A percentile compares a stretch with the other conserved stretches of the same genome.
Evolutionary conservation across 129 eudicot genomes (phyloP).

Genomic region (Flaveria sonorensis): DNA sequence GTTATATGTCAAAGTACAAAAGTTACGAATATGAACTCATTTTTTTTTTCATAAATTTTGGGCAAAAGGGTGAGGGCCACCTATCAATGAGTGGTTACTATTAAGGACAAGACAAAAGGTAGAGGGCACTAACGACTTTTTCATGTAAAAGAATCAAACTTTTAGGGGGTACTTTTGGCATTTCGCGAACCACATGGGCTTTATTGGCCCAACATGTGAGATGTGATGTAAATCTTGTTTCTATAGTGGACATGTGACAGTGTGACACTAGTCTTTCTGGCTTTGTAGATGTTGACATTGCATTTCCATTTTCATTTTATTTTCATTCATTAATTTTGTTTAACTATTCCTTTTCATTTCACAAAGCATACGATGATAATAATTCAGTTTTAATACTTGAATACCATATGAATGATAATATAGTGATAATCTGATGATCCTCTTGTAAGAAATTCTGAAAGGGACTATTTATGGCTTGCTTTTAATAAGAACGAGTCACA

Average conservation of each 20-base stretch:
- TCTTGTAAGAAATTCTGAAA: too few species aligned
- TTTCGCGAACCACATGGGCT: conserved; percentile 28
- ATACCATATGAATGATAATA: too few species aligned
- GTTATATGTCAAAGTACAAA: too few species aligned
- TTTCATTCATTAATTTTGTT: not conserved
- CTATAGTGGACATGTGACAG: conserved; percentile 22
- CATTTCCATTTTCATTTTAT: not conserved
- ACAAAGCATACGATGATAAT: not conserved
- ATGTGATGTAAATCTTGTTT: conserved; percentile 25
- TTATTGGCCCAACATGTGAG: conserved; percentile 22
- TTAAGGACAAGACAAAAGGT: conserved; percentile 29
- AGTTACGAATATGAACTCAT: not conserved
- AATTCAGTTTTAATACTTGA: too few species aligned
- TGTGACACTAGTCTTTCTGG: not conserved
- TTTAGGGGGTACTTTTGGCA: conserved; percentile 24
- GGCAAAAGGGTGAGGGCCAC: conserved; percentile 29
- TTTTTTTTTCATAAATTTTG: not conserved
- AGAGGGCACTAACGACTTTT: conserved; percentile 27
- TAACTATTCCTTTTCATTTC: not conserved
- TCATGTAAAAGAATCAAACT: not conserved
- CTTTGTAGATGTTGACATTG: conserved; percentile 10
- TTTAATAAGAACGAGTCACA: too few species aligned
- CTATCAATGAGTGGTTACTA: conserved; percentile 35
- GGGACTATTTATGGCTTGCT: too few species aligned
- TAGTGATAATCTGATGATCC: too few species aligned